Conservation (phyloP, 768 basidiomycete genomes). For the Postia placenta region DNA sequence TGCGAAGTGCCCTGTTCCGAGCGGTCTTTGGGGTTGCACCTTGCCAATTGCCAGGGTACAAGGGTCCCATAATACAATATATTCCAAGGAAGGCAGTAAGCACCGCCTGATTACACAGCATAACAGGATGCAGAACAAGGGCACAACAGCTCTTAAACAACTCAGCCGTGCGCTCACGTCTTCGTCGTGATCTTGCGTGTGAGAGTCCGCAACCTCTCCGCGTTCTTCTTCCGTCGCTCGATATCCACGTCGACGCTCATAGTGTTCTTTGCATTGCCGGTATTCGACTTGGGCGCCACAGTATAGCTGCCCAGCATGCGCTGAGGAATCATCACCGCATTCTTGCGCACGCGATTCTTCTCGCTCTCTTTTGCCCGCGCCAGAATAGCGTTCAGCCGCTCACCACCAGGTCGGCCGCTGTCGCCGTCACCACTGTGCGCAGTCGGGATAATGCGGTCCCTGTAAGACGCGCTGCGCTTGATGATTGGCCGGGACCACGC, state of each 20-base stretch:
- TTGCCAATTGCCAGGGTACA: no score
- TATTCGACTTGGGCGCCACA: constrained; percentile 60
- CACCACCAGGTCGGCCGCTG: constrained; percentile 34
- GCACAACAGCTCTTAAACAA: no score
- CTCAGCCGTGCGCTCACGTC: constrained; percentile 3
- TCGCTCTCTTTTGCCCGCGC: constrained; percentile 63
- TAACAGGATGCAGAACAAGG: no score
- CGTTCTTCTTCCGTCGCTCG: constrained; percentile 67
- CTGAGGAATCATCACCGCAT: constrained; percentile 81
- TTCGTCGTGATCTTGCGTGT: constrained; percentile 40
- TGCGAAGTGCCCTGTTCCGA: no score
- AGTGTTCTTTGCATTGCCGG: constrained; percentile 45
- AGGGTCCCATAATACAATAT: no score
- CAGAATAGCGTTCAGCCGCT: constrained; percentile 63
- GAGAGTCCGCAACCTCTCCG: constrained; percentile 63
- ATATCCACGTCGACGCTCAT: constrained; percentile 67
- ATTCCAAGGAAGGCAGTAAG: no score
- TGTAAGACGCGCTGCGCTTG: constrained; percentile 79
- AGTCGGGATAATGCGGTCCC: constrained; percentile 63
- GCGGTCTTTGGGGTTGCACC: no score
- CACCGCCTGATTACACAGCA: no score
- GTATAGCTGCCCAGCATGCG: constrained; percentile 72
- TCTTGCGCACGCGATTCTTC: constrained; percentile 63
- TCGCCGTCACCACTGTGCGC: constrained; percentile 35
- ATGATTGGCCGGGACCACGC: constrained; percentile 89